Evolutionary conservation across 1,139 yeast species (phyloP), one percentile per base, ranked within the genome.

Genomic region (Zygotorulaspora mrakii): DNA sequence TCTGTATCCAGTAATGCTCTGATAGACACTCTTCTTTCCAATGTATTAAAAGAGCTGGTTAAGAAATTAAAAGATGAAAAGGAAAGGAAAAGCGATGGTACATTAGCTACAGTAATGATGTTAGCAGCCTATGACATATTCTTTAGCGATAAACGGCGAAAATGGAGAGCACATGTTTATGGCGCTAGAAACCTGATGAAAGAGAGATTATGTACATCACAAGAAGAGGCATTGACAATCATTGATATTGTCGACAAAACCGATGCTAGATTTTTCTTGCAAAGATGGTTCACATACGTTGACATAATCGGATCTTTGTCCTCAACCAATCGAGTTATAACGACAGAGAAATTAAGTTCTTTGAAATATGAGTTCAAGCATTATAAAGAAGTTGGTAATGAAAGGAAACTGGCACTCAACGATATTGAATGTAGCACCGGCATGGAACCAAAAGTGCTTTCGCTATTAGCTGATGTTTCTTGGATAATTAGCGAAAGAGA

Each of bases 211-310:
- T 37, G 20, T 37, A 44, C 9, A 28, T 37, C 31, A 21, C 22
- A n/a, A n/a, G 31, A 28, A 3, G 12, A 28, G 11, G 18, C 31
- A 12, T 11, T 28, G 11, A 16, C 21, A 10, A 28, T 28, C 10
- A n/a, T 20, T 4, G 21, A 28, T 31, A 17, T 31, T 18, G 16
- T 36, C 24, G 17, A 36, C 35, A 67, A 64, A 34, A 59, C 68
- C 4, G 74, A 77, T 48, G 68, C 79, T 9, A 63, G 78, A 1
- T 79, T 70, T 49, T 83, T 84, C 53, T 64, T 84, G 41, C 69
- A 78, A 55, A 65, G 91, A 42, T 80, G 89, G 83, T 81, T 79
- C 54, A 82, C 81, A 0, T 84, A 81, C 51, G 67, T 81, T 33
- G 89, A 82, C 52, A 77, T 81, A 1, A 71, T 83, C 26, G 86